phyloP scores from a whole-genome alignment of 345 rosid species.

The Kandelia obovata region DNA sequence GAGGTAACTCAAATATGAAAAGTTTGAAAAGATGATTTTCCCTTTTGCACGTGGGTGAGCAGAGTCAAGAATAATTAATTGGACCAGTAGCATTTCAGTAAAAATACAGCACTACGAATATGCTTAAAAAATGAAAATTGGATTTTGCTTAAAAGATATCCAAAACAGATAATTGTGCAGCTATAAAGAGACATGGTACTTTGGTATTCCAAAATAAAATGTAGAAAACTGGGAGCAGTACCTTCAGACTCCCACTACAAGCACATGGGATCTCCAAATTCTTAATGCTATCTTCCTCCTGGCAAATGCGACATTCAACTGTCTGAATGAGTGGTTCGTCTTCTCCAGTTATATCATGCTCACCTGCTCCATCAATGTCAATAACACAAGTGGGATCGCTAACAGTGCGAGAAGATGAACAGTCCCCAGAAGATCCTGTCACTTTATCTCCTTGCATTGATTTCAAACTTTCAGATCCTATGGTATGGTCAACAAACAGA shows the following conservation, averaged over 20 bases:
- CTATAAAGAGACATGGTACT: not conserved
- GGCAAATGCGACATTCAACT: slow-evolving; percentile 37
- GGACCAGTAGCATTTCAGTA: not conserved
- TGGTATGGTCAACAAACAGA: slow-evolving; percentile 6
- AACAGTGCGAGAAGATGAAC: slow-evolving; percentile 22
- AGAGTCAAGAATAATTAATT: not conserved
- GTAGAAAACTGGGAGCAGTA: not conserved
- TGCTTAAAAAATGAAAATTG: not conserved
- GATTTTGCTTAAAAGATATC: not conserved
- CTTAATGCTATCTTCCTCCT: slow-evolving; percentile 32
- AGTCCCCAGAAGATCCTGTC: slow-evolving; percentile 11
- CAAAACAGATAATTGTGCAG: not conserved
- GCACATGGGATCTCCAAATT: slow-evolving; percentile 35
- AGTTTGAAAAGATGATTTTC: slow-evolving; percentile 1
- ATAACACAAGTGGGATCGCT: slow-evolving; percentile 20
- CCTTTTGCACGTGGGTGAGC: not conserved
- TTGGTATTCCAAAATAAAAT: not conserved
- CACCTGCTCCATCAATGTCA: slow-evolving; percentile 23
- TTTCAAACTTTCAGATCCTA: slow-evolving; percentile 6
- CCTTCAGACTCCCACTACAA: slow-evolving; percentile 40
- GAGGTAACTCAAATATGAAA: not conserved
- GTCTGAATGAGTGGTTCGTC: slow-evolving; percentile 31
- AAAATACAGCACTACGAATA: no score
- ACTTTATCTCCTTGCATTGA: slow-evolving; percentile 3
- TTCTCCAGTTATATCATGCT: slow-evolving; percentile 20